Evolutionary conservation across 176 grass and related monocot genomes (phyloP).

Genomic region (Chloris gayana): DNA sequence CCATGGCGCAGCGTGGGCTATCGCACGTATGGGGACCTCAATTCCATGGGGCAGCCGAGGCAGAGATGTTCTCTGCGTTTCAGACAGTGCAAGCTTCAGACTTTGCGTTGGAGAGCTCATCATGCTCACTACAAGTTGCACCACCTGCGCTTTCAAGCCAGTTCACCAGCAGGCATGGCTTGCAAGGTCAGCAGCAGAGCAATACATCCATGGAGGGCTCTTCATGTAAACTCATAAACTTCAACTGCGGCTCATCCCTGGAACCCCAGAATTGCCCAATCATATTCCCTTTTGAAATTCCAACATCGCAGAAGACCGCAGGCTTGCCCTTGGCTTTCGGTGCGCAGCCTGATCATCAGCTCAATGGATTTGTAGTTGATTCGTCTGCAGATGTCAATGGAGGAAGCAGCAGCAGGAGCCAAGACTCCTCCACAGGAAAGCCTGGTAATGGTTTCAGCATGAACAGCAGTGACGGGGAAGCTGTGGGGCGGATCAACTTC

Average conservation of each 20-base stretch:
- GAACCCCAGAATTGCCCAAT: slow-evolving; percentile 43
- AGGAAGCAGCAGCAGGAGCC: slow-evolving; percentile 22
- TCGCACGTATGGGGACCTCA: slow-evolving; percentile 61
- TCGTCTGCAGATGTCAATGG: slow-evolving; percentile 43
- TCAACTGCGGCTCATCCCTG: slow-evolving; percentile 43
- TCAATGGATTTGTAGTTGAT: slow-evolving; percentile 47
- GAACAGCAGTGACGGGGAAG: slow-evolving; percentile 55
- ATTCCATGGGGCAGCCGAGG: slow-evolving; percentile 40
- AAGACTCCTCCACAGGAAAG: slow-evolving; percentile 32
- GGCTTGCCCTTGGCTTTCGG: slow-evolving; percentile 52
- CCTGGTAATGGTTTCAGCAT: slow-evolving; percentile 36
- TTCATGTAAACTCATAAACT: slow-evolving; percentile 59
- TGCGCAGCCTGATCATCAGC: slow-evolving; percentile 59
- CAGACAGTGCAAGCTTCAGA: slow-evolving; percentile 44
- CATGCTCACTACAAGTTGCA: slow-evolving; percentile 47
- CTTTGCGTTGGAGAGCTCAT: slow-evolving; percentile 61
- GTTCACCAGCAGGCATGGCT: slow-evolving; percentile 44
- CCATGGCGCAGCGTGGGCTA: slow-evolving; percentile 73
- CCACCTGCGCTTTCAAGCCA: slow-evolving; percentile 38
- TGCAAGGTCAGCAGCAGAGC: slow-evolving; percentile 48
- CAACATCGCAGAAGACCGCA: slow-evolving; percentile 31
- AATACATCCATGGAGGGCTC: slow-evolving; percentile 38
- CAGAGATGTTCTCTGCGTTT: slow-evolving; percentile 44
- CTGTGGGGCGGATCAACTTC: slow-evolving; percentile 42
- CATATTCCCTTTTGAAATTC: slow-evolving; percentile 49